Evolutionary conservation across 108 stramenopile species (phyloP).

Genomic region (Fragilaria radians): DNA sequence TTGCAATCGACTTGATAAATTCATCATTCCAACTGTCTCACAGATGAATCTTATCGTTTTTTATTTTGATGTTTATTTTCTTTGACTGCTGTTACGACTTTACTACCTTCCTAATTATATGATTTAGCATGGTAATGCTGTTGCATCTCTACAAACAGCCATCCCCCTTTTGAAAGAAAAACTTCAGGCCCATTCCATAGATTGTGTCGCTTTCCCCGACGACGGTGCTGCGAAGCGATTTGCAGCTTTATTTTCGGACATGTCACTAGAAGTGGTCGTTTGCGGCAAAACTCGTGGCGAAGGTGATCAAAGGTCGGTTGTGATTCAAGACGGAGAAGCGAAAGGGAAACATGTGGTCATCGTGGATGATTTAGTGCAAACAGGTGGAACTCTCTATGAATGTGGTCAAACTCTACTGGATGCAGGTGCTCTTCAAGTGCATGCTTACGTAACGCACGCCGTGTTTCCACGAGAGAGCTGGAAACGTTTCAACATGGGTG

Average conservation of each 20-base stretch:
- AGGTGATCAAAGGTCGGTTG: constrained; percentile 38
- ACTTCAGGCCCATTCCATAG: constrained; percentile 31
- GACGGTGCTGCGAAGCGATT: constrained; percentile 92
- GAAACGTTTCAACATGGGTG: constrained; percentile 68
- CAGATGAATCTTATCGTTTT: too few species aligned
- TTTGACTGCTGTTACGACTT: background rate
- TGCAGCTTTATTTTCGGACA: constrained; percentile 55
- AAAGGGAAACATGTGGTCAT: constrained; percentile 58
- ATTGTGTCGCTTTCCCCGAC: constrained; percentile 85
- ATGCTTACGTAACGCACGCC: constrained; percentile 77
- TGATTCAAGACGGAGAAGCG: constrained; percentile 57
- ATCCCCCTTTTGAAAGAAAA: constrained; percentile 63
- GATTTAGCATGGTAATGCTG: constrained; percentile 56
- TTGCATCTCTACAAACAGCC: constrained; percentile 76
- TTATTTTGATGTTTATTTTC: too few species aligned
- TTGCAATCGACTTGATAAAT: too few species aligned
- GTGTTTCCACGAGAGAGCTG: constrained; percentile 81
- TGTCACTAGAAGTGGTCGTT: constrained; percentile 57
- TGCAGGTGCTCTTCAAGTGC: constrained; percentile 66
- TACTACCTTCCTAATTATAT: background rate
- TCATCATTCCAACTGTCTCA: too few species aligned
- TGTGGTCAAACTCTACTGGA: constrained; percentile 62
- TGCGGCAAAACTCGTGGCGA: constrained; percentile 74
- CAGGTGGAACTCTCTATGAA: constrained; percentile 91
- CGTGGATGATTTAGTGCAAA: constrained; percentile 88